Percentiles rank a stretch among this genome's conserved stretches.
These are phyloP conservation scores for Strigomonas culicis DNA, from an alignment of 208 protist genomes.

Conservation along the genomic window DNA sequence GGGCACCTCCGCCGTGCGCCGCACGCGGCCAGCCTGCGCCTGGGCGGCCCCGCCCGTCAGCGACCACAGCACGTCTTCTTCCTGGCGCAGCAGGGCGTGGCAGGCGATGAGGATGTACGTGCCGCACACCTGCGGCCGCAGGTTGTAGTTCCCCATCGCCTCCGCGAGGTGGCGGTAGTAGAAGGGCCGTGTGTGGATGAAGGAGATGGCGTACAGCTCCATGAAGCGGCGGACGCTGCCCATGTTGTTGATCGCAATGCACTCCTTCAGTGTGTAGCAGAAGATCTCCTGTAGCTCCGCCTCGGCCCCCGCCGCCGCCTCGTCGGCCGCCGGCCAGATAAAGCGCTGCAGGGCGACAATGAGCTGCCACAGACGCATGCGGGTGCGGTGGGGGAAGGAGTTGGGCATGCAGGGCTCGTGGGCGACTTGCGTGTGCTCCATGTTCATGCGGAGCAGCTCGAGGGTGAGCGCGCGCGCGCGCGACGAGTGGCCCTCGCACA, in stretches of 20 bases:
- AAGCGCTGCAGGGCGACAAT: conserved; percentile 65
- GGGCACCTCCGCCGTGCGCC: conserved; percentile 10
- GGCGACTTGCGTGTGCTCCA: conserved; percentile 35
- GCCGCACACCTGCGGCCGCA: conserved; percentile 81
- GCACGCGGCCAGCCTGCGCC: neutral
- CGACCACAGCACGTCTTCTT: conserved; percentile 9
- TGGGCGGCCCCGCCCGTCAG: neutral
- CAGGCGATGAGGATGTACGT: conserved; percentile 71
- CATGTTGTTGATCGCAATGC: conserved; percentile 79
- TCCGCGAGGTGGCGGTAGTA: conserved; percentile 52
- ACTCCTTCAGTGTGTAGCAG: conserved; percentile 33
- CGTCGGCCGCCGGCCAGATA: conserved; percentile 19
- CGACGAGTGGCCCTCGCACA: conserved; percentile 29
- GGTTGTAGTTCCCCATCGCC: conserved; percentile 46
- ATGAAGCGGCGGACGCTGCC: conserved; percentile 87
- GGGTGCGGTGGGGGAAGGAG: conserved; percentile 76
- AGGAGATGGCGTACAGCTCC: conserved; percentile 76
- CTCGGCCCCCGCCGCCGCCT: conserved; percentile 10
- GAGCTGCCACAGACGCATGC: conserved; percentile 89
- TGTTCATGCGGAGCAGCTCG: conserved; percentile 70
- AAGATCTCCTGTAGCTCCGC: conserved; percentile 33
- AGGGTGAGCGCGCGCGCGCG: conserved; percentile 31
- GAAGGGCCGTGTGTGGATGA: conserved; percentile 48
- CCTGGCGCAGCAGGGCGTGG: conserved; percentile 59
- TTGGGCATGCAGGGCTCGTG: conserved; percentile 90